A percentile compares a stretch with the other conserved stretches of the same genome.
These are phyloP conservation scores for Acanthamoeba castellanii DNA, from an alignment of 208 protist species.

Conservation along the genomic window DNA sequence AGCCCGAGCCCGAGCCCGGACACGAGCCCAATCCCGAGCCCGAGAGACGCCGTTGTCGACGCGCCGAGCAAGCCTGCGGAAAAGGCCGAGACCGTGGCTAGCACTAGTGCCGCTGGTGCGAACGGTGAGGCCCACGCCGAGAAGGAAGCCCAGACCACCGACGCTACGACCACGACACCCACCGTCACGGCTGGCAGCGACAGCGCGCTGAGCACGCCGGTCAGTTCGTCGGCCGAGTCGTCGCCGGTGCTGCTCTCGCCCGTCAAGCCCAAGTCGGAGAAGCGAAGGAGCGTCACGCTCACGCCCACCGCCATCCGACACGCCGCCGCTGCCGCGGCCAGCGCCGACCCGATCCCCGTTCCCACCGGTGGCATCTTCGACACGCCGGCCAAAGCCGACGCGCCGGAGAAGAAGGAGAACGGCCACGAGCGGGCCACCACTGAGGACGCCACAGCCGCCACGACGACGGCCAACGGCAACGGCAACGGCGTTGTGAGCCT, in stretches of 20 bases:
- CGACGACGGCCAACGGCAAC: not conserved
- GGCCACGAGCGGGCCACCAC: not conserved
- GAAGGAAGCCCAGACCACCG: too few species aligned
- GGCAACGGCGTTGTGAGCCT: not conserved
- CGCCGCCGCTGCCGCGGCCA: not conserved
- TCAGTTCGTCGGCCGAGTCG: not conserved
- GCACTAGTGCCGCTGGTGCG: too few species aligned
- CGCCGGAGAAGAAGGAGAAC: not conserved
- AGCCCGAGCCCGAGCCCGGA: not conserved
- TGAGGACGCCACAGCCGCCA: not conserved
- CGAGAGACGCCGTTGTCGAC: too few species aligned
- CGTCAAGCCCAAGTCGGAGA: not conserved
- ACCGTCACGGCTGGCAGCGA: too few species aligned
- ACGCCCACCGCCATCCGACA: not conserved
- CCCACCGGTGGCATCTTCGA: not conserved
- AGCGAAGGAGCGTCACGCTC: conserved; percentile 1
- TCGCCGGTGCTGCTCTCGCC: not conserved
- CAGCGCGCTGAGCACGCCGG: not conserved
- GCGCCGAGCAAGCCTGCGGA: not conserved
- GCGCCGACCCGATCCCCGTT: not conserved
- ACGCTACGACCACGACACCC: too few species aligned
- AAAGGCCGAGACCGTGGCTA: too few species aligned
- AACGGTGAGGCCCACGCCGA: too few species aligned
- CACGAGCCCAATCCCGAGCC: too few species aligned
- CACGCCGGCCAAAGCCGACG: not conserved